Evolutionary conservation across 768 basidiomycete species (phyloP).

Genomic region (Mycena metata): DNA sequence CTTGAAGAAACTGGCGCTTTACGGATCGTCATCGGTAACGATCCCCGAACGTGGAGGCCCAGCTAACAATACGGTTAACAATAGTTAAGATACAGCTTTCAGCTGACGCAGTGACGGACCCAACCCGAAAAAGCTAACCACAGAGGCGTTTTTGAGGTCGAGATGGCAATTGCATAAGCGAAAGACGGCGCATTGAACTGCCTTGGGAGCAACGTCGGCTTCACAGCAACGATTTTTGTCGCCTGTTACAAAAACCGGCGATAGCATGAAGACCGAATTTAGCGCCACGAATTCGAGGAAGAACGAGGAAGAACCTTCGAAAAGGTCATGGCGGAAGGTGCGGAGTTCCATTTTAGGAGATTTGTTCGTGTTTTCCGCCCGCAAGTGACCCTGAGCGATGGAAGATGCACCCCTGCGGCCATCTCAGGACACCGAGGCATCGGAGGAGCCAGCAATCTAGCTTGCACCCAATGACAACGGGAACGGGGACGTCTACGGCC

Average conservation of each 20-base stretch:
- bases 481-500: conserved; percentile 17
- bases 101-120: conserved; percentile 6
- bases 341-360: conserved; percentile 14
- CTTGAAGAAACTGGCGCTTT: no score
- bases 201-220: conserved; percentile 11
- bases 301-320: not conserved
- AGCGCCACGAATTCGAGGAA: not conserved
- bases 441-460: conserved; percentile 12
- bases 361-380: conserved; percentile 15
- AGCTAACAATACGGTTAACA: no score
- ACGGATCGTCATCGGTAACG: conserved; percentile 13
- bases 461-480: conserved; percentile 5
- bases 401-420: not conserved
- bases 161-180: no score
- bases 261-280: not conserved
- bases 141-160: no score
- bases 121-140: not conserved
- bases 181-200: no score
- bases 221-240: conserved; percentile 1
- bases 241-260: not conserved
- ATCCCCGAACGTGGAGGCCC: not conserved
- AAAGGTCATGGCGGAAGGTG: not conserved
- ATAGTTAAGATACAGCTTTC: not conserved
- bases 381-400: not conserved
- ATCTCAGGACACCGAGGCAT: not conserved